These are phyloP conservation scores for Fusarium verrucosum DNA, from an alignment of 2,329 filamentous ascomycete species.

Conservation along the genomic window DNA sequence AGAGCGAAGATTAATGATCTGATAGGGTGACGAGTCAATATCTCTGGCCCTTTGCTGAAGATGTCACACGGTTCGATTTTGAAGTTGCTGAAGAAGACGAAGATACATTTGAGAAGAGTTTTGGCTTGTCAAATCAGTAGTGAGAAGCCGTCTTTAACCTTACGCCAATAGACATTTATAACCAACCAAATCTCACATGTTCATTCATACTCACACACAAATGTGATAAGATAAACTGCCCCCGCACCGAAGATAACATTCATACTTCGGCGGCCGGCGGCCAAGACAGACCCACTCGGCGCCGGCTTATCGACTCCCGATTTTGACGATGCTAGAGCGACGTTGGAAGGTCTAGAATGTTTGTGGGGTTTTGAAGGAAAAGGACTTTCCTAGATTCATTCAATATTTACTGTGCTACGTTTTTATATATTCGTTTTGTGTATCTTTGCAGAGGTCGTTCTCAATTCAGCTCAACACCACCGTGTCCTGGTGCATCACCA, in stretches of 20 bases:
- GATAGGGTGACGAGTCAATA: constrained; percentile 60
- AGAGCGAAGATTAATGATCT: not conserved
- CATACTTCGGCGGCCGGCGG: constrained; percentile 20
- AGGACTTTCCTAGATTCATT: not conserved
- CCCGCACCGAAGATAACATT: constrained; percentile 8
- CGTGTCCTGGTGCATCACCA: not conserved
- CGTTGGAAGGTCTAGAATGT: constrained; percentile 2
- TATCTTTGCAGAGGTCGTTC: not conserved
- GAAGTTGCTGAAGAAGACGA: constrained; percentile 57
- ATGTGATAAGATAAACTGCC: not conserved
- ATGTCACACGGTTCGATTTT: constrained; percentile 64
- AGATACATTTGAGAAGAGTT: constrained; percentile 33
- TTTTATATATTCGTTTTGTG: not conserved
- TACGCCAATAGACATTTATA: not conserved
- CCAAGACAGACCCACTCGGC: constrained; percentile 10
- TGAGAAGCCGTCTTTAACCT: not conserved
- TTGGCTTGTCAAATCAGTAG: not conserved
- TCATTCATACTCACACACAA: constrained; percentile 1
- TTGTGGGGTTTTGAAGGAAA: not conserved
- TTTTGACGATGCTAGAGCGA: constrained; percentile 1
- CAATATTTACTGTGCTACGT: not conserved
- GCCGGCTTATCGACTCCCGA: constrained; percentile 5
- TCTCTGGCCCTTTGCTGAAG: constrained; percentile 63
- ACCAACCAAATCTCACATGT: not conserved
- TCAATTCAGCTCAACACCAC: not conserved